Conservation (phyloP, 2,329 filamentous ascomycete genomes). For the Diplodia corticola region DNA sequence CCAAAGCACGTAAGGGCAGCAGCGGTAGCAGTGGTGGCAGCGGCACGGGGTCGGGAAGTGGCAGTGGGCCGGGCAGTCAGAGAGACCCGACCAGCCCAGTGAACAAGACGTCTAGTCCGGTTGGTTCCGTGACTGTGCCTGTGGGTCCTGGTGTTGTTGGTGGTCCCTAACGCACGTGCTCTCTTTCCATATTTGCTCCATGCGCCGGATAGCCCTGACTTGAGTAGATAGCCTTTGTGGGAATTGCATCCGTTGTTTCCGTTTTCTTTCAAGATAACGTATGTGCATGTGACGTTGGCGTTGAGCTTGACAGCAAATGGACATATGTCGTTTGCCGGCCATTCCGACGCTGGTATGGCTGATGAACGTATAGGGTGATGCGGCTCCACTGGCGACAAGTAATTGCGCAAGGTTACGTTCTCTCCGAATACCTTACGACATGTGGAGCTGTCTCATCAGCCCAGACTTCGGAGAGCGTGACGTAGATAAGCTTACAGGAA, state of each 20-base stretch:
- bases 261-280: not conserved
- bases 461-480: not conserved
- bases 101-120: conserved; percentile 20
- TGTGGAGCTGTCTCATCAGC: no score
- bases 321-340: not conserved
- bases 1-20: conserved; percentile 43
- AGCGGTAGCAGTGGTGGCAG: conserved; percentile 45
- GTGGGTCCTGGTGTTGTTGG: conserved; percentile 8
- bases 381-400: not conserved
- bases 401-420: not conserved
- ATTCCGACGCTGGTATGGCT: not conserved
- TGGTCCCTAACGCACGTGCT: not conserved
- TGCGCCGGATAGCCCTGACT: not conserved
- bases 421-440: not conserved
- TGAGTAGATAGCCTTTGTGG: conserved; percentile 21
- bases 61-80: conserved; percentile 38
- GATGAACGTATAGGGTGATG: not conserved
- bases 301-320: not conserved
- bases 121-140: conserved; percentile 8
- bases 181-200: not conserved
- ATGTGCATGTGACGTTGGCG: not conserved
- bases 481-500: not conserved
- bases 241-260: conserved; percentile 22
- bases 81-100: conserved; percentile 42
- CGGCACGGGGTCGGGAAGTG: conserved; percentile 45